Conservation (phyloP, 2,329 filamentous ascomycete genomes). For the Didymella sp. region DNA sequence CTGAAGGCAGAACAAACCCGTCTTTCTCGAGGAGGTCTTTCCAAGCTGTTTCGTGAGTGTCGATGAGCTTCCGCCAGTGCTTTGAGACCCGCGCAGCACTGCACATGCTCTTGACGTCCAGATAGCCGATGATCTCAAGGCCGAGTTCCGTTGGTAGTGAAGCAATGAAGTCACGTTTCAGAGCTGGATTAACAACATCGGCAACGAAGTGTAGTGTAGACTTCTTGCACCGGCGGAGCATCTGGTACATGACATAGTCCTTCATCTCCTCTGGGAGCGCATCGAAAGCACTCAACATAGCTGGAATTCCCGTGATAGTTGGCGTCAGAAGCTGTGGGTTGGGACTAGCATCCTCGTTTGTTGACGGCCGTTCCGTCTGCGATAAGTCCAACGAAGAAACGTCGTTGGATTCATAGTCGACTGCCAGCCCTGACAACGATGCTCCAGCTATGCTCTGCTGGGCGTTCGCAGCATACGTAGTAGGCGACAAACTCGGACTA, state of each 20-base stretch:
- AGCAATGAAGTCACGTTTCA: conserved; percentile 92
- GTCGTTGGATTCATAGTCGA: conserved; percentile 46
- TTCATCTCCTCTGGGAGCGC: conserved; percentile 90
- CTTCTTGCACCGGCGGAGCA: conserved; percentile 85
- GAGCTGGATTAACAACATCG: conserved; percentile 86
- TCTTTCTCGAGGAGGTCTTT: conserved; percentile 88
- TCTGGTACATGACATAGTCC: conserved; percentile 95
- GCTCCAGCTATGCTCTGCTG: conserved; percentile 45
- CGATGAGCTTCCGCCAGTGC: conserved; percentile 88
- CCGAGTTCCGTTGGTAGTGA: conserved; percentile 86
- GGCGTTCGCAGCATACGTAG: conserved; percentile 76
- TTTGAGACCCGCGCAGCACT: conserved; percentile 92
- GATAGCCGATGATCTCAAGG: conserved; percentile 84
- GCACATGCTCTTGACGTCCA: conserved; percentile 86
- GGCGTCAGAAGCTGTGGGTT: conserved; percentile 49
- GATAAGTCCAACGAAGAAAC: conserved; percentile 47
- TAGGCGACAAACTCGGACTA: conserved; percentile 90
- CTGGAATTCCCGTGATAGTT: conserved; percentile 76
- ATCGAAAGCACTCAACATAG: conserved; percentile 88
- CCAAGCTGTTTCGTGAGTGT: conserved; percentile 95
- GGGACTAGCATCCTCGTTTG: conserved; percentile 23
- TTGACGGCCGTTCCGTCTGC: conserved; percentile 32
- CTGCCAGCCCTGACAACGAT: conserved; percentile 32
- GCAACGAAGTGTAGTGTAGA: conserved; percentile 89
- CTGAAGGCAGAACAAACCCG: conserved; percentile 77